Evolutionary conservation across 495 filamentous ascomycete genomes (phyloP), one percentile per base, ranked within the genome.

Genomic region (Hypomontagnella submonticulosa): DNA sequence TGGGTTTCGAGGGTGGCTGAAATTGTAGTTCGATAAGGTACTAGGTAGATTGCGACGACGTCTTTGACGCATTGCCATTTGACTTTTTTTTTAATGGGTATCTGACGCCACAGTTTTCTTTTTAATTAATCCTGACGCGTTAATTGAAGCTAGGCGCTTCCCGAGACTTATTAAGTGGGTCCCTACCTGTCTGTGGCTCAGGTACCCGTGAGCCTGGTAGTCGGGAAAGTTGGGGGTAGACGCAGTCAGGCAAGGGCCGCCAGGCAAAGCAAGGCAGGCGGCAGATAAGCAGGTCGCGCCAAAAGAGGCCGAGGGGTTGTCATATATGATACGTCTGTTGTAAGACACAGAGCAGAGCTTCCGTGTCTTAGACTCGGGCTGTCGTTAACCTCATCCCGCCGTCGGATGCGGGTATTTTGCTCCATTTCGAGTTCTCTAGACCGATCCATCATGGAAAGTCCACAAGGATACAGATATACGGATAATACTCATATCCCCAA

Each of bases 71-170:
- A 43, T 20, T 36, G 19, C 33, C 33, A 37, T 63, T 70, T 70
- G 30, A 41, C 36, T 52, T 54, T 63, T 64, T 69, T 58, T 70
- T 67, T 66, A 57, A 67, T 71, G 68, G 68, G 43, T 57, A 52
- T 49, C 40, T 16, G 15, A 61, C 69, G 69, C 64, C 64, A 71
- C 59, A 62, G 11, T 50, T 36, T 18, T 46, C 32, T 61, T 32
- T 20, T 36, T 37, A 41, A 13, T 37, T 32, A n/a, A 37, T 38
- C 57, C 8, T 8, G 64, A 58, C 64, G 57, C 64, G 58, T 62
- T 32, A 51, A 60, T 8, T 49, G 33, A 30, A 34, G 1, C 57
- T 51, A 57, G 38, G 50, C 44, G 50, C 57, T 38, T 53, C 57
- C 20, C 51, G 48, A 58, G 41, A 63, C 43, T 50, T 63, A 62